Conservation (phyloP, 2,329 filamentous ascomycete genomes). For the Herpotrichia juniperi region DNA sequence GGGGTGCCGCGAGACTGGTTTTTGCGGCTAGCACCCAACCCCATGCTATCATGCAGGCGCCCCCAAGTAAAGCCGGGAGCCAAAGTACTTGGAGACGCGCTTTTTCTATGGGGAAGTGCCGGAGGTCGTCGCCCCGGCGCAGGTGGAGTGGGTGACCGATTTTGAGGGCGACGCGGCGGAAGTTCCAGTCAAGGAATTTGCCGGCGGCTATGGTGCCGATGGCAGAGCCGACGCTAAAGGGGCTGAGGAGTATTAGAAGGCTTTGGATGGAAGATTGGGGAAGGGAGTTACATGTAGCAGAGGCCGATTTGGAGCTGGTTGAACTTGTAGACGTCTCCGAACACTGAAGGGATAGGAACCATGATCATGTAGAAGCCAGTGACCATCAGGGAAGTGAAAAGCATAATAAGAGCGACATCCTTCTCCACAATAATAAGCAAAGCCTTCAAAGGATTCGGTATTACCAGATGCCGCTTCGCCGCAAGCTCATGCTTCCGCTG, state of each 20-base stretch:
- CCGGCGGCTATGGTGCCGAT: conserved; percentile 9
- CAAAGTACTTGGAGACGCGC: conserved; percentile 42
- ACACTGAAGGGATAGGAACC: conserved; percentile 12
- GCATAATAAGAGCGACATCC: conserved; percentile 2
- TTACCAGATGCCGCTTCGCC: conserved; percentile 13
- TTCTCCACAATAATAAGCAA: conserved; percentile 4
- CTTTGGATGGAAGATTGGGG: conserved; percentile 69
- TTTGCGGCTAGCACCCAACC: conserved; percentile 43
- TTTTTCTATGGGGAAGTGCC: conserved; percentile 54
- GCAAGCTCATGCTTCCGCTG: conserved; percentile 4
- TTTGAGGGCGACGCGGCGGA: conserved; percentile 66
- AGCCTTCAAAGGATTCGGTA: conserved; percentile 12
- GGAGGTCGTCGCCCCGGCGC: conserved; percentile 57
- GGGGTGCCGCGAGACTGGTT: conserved; percentile 37
- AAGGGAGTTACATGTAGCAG: conserved; percentile 42
- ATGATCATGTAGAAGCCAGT: neutral
- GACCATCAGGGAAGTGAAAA: neutral
- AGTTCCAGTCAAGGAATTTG: conserved; percentile 69
- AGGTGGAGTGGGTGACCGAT: conserved; percentile 65
- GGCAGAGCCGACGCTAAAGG: conserved; percentile 19
- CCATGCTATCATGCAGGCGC: conserved; percentile 33
- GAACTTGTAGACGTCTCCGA: conserved; percentile 13
- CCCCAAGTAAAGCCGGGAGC: conserved; percentile 14
- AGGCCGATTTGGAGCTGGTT: conserved; percentile 12
- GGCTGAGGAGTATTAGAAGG: conserved; percentile 54